phyloP scores from a whole-genome alignment of 768 basidiomycete genomes.

The Hygrocybe coccinea region DNA sequence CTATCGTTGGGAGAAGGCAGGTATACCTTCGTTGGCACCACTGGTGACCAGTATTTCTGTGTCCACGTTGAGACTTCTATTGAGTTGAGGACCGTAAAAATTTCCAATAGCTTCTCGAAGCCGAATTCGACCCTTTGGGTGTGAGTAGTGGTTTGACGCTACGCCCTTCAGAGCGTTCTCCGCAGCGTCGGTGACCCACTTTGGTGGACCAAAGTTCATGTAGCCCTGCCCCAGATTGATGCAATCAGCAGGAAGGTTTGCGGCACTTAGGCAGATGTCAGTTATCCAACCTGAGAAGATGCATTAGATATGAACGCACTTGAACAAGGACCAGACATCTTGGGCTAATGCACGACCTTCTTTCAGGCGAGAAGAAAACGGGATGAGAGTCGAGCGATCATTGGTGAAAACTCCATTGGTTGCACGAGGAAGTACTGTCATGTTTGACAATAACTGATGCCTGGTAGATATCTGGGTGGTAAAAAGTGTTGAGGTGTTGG shows the following conservation, averaged over 20 bases:
- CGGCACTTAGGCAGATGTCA: conserved; percentile 48
- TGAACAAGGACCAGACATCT: conserved; percentile 92
- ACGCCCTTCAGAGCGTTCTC: conserved; percentile 59
- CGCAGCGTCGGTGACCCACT: conserved; percentile 74
- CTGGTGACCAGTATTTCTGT: conserved; percentile 91
- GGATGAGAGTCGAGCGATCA: conserved; percentile 51
- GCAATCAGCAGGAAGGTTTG: conserved; percentile 83
- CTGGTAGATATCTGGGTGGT: not conserved
- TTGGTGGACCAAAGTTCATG: conserved; percentile 87
- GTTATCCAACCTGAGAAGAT: conserved; percentile 6
- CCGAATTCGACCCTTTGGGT: conserved; percentile 83
- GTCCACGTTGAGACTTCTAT: conserved; percentile 73
- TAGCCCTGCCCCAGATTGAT: conserved; percentile 95
- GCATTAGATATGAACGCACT: conserved; percentile 39
- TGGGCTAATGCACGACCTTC: conserved; percentile 73
- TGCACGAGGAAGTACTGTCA: not conserved
- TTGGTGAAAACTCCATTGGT: not conserved
- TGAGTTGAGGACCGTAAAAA: conserved; percentile 67
- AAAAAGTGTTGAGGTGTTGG: not conserved
- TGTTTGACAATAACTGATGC: not conserved
- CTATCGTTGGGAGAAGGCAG: not conserved
- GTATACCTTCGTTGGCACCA: conserved; percentile 90
- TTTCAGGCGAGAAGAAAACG: conserved; percentile 65
- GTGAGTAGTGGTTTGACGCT: conserved; percentile 80
- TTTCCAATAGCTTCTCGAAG: conserved; percentile 82